Evolutionary conservation across 768 basidiomycete species (phyloP), one percentile per base, ranked within the genome.

Genomic region (Tubosaeta sp.): DNA sequence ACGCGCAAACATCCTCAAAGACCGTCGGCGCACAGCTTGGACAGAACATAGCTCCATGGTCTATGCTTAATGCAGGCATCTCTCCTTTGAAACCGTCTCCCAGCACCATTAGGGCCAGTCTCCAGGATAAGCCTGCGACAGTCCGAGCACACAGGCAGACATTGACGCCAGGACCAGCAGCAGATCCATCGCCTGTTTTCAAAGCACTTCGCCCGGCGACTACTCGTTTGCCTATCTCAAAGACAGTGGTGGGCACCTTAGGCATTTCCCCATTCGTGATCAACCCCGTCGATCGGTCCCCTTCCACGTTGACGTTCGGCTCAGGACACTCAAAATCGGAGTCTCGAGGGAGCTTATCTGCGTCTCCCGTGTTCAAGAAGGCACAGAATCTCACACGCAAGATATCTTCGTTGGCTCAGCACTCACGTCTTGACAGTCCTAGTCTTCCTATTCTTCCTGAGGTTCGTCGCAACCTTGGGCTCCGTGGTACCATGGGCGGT

Each of bases 401-500:
- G 44, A 51, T 38, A 12, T 66, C 70, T 6, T 63, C 64, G 2
- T 44, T 66, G 10, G 48, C 35, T n/a, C 59, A 61, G 24, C 49
- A 45, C 4, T 49, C 44, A 11, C 22, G 54, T 45, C 47, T 59
- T 22, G 41, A 57, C 12, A 44, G 61, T 58, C 30, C 59, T 55
- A 69, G 59, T 21, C 49, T 71, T 24, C 74, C 76, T 0, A 76
- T 82, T 19, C 68, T 75, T 5, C 75, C 73, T 0, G 78, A 82
- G 47, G 73, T 74, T 18, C 75, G 80, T 57, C 77, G 77, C 38
- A 73, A 72, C n/a, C 69, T 87, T 16, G 83, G 85, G 0, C 76
- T 86, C 67, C 69, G 72, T 13, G 86, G 85, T 0, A 88, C 86
- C 0, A 77, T 89, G 71, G 86, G 86, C 10, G 79, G 79, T 1